Evolutionary conservation across 129 eudicot genomes (phyloP).

Genomic region (Saposhnikovia divaricata): DNA sequence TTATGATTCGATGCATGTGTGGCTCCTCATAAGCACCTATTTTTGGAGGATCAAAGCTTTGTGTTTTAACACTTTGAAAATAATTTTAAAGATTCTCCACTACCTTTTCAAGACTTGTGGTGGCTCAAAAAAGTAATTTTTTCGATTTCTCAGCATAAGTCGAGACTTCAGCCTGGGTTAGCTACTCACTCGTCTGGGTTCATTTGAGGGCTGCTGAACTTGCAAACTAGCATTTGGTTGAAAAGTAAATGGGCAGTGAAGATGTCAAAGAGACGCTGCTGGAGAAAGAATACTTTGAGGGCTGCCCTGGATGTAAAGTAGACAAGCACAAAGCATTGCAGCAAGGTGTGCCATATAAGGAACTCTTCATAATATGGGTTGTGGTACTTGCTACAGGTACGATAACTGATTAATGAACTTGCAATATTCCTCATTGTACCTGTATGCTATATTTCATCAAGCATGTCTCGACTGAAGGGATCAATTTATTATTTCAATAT

Average conservation of each 20-base stretch:
- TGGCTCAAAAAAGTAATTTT: too few species aligned
- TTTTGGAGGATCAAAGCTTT: background rate
- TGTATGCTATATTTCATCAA: background rate
- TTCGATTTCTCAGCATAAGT: too few species aligned
- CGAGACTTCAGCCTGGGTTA: background rate
- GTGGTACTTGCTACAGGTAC: conserved; percentile 52
- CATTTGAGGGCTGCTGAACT: too few species aligned
- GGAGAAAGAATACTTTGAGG: conserved; percentile 36
- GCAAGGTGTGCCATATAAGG: conserved; percentile 50
- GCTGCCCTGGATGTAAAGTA: conserved; percentile 67
- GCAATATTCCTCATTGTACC: background rate
- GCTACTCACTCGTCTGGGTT: too few species aligned
- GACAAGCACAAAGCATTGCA: conserved; percentile 40
- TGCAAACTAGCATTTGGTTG: background rate
- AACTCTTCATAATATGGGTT: conserved; percentile 51
- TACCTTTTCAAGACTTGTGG: background rate
- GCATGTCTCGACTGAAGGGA: background rate
- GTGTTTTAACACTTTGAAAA: too few species aligned
- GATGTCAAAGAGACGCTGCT: conserved; percentile 33
- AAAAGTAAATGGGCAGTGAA: conserved; percentile 13
- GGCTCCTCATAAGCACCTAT: too few species aligned
- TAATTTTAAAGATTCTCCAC: background rate
- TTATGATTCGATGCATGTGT: background rate
- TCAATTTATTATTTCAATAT: background rate
- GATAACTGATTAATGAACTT: background rate